These are phyloP conservation scores for Gastrodia elata DNA, from an alignment of 106 monocot species.

Conservation along the genomic window DNA sequence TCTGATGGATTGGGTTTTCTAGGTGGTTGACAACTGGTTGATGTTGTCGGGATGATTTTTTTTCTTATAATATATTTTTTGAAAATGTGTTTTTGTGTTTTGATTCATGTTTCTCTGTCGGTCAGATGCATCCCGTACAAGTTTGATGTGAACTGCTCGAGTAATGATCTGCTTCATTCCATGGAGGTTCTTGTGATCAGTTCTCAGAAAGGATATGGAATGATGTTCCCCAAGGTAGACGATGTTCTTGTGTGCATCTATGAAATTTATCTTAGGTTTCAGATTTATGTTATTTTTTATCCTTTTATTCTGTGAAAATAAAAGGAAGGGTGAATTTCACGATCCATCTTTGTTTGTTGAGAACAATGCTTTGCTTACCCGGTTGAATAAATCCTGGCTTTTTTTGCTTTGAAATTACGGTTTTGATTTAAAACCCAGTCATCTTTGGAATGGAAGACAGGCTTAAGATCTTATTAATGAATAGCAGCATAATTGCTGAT, in stretches of 20 bases:
- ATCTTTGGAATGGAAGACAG: too few relatives aligned
- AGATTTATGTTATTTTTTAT: not conserved
- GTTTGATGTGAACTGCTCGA: conserved; percentile 13
- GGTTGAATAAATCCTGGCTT: not conserved
- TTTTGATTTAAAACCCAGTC: not conserved
- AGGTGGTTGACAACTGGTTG: too few relatives aligned
- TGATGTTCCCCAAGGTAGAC: conserved; percentile 74
- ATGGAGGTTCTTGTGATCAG: conserved; percentile 69
- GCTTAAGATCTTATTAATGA: too few relatives aligned
- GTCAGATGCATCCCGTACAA: conserved; percentile 73
- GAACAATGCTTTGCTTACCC: not conserved
- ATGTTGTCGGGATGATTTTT: not conserved
- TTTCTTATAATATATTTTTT: too few relatives aligned
- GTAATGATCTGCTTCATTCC: conserved; percentile 13
- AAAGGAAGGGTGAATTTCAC: not conserved
- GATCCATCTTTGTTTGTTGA: not conserved
- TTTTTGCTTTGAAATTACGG: not conserved
- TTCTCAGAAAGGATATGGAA: conserved; percentile 57
- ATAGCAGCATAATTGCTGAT: too few relatives aligned
- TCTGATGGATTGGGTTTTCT: not conserved
- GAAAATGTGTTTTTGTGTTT: not conserved
- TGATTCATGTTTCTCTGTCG: not conserved
- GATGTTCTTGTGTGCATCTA: not conserved
- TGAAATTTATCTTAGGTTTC: not conserved
- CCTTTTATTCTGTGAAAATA: not conserved